A percentile compares a stretch with the other conserved stretches of the same genome.
These are phyloP conservation scores for Capsella bursapastoris DNA, from an alignment of 345 rosid genomes.

Conservation along the genomic window DNA sequence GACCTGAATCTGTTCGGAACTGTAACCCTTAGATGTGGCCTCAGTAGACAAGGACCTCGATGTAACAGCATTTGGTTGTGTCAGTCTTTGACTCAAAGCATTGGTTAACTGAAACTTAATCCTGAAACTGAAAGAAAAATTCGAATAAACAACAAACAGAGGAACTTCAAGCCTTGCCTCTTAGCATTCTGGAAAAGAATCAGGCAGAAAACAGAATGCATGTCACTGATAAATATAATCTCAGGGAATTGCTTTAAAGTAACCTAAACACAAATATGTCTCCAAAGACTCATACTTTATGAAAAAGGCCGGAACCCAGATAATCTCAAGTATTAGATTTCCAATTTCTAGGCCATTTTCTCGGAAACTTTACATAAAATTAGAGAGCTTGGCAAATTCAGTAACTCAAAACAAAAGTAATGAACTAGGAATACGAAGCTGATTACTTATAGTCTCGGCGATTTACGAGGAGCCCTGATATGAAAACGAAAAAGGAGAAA, in stretches of 20 bases:
- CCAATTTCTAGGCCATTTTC: background rate
- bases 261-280: slow-evolving; percentile 5
- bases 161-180: background rate
- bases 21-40: slow-evolving; percentile 63
- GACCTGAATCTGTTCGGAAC: slow-evolving; percentile 95
- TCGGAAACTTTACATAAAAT: slow-evolving; percentile 14
- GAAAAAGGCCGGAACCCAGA: background rate
- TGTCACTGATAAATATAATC: background rate
- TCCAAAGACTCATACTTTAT: background rate
- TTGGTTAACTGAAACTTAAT: slow-evolving; percentile 47
- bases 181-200: background rate
- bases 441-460: background rate
- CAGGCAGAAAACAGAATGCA: background rate
- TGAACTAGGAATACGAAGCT: background rate
- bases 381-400: slow-evolving; percentile 5
- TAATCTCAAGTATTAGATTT: background rate
- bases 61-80: slow-evolving; percentile 48
- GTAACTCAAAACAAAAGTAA: background rate
- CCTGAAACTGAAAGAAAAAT: slow-evolving; percentile 48
- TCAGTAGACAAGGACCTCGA: slow-evolving; percentile 65
- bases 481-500: background rate
- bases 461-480: background rate
- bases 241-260: slow-evolving; percentile 1
- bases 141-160: slow-evolving; percentile 8
- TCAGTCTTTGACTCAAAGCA: slow-evolving; percentile 41